Evolutionary conservation across 192 early-diverging fungal genomes (phyloP).

Genomic region (Coemansia sp.): DNA sequence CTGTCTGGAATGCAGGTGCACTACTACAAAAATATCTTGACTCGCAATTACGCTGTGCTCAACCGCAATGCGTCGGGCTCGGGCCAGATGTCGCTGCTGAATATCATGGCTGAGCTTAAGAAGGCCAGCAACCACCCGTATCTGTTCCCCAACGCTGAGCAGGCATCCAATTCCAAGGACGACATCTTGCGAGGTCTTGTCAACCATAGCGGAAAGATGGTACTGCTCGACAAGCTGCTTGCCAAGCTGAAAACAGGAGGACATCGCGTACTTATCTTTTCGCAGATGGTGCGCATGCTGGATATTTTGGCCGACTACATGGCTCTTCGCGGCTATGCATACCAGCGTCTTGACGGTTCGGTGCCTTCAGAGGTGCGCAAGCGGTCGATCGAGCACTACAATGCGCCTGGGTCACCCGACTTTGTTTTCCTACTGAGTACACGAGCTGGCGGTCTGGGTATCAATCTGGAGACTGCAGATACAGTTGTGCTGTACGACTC

Average conservation of each 20-base stretch:
- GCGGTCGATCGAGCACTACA: constrained; percentile 95
- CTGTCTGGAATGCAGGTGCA: constrained; percentile 85
- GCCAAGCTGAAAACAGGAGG: constrained; percentile 85
- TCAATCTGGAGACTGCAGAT: constrained; percentile 95
- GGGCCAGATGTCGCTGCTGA: constrained; percentile 77
- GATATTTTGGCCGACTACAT: constrained; percentile 97
- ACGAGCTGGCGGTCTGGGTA: constrained; percentile 93
- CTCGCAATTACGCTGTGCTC: constrained; percentile 88
- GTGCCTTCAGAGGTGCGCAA: constrained; percentile 88
- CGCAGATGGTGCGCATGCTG: constrained; percentile 96
- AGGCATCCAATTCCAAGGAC: constrained; percentile 57
- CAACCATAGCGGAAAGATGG: constrained; percentile 96
- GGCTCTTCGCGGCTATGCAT: constrained; percentile 77
- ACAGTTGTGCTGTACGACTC: constrained; percentile 96
- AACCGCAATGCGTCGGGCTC: constrained; percentile 67
- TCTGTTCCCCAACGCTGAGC: constrained; percentile 80
- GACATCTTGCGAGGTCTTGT: constrained; percentile 82
- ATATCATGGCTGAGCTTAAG: constrained; percentile 96
- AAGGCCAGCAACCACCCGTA: constrained; percentile 97
- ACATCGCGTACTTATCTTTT: constrained; percentile 97
- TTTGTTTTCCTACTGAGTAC: constrained; percentile 98
- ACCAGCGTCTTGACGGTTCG: constrained; percentile 94
- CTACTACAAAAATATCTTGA: constrained; percentile 94
- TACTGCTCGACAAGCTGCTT: constrained; percentile 92
- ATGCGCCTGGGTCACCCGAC: constrained; percentile 87